Base-by-base conservation (phyloP, 495 filamentous ascomycete genomes). In the Astrothelium subdiscretum region DNA sequence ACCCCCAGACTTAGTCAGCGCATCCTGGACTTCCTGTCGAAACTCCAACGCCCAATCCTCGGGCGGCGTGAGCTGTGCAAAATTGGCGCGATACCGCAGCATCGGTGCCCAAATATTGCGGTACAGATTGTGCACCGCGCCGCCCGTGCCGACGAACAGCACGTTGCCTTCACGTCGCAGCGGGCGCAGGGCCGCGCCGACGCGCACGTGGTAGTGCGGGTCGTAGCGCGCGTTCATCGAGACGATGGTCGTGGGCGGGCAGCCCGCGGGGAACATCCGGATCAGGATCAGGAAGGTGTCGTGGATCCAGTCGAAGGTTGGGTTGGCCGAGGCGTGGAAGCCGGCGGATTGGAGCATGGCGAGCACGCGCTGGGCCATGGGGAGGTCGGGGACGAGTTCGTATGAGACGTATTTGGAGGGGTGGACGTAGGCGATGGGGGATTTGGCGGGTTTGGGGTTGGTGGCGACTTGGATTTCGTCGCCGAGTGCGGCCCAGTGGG, bases 121-220 rank as follows among this genome's bases (percentile, higher is more conserved):
- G 68, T 83, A 86, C 2, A 86, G 75, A 61, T 86, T 85, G 68
- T 87, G 83, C 4, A 85, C 82, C 0, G 83, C 78, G 52, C 84
- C 83, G 43, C 83, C 83, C 0, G 82, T 81, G 8, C 83, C 83
- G 59, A 85, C 81, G 48, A 86, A 65, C 6, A 86, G 74, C 22
- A 54, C 24, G 59, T 78, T 79, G 58, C 75, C 72, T 63, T 80
- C 75, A 3, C 69, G 20, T 3, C 83, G 76, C 0, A 86, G 72
- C 0, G 77, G 76, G 0, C 79, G 77, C 18, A 86, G 73, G 0
- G 79, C 72, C 1, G 74, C 66, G 26, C 83, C 83, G 0, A 85
- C 74, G 59, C 76, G 77, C 60, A 82, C 66, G 69, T 86, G 83
- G 70, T 78, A 80, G 70, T 85, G 81, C 10, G 83, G 83, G 63